A percentile compares a stretch with the other conserved stretches of the same genome.
phyloP scores from a whole-genome alignment of 768 basidiomycete species.

The Boletus huronensis region DNA sequence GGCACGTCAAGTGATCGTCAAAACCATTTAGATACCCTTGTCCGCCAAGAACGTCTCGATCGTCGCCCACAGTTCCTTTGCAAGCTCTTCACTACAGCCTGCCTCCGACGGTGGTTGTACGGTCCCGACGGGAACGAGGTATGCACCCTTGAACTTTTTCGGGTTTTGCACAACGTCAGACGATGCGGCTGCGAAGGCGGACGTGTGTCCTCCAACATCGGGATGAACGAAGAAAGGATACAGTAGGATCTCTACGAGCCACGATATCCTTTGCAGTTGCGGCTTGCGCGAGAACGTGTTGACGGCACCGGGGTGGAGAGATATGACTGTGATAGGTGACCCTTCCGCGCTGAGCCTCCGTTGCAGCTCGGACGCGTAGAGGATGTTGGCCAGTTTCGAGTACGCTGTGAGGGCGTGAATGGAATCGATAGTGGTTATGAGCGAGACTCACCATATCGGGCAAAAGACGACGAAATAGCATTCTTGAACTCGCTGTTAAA shows the following conservation, averaged over 20 bases:
- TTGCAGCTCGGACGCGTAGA: slow-evolving; percentile 51
- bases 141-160: slow-evolving; percentile 30
- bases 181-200: slow-evolving; percentile 31
- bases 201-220: slow-evolving; percentile 27
- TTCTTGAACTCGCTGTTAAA: slow-evolving; percentile 36
- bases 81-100: slow-evolving; percentile 22
- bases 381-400: slow-evolving; percentile 49
- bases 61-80: slow-evolving; percentile 28
- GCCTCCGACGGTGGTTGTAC: slow-evolving; percentile 10
- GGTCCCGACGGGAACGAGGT: slow-evolving; percentile 26
- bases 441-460: slow-evolving; percentile 34
- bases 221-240: slow-evolving; percentile 17
- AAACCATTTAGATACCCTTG: slow-evolving; percentile 15
- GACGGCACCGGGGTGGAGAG: slow-evolving; percentile 32
- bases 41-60: slow-evolving; percentile 28
- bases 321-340: slow-evolving; percentile 27
- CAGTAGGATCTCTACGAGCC: slow-evolving; percentile 19
- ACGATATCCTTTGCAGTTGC: slow-evolving; percentile 12
- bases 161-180: slow-evolving; percentile 16
- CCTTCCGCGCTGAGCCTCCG: slow-evolving; percentile 34
- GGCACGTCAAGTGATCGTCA: neutral
- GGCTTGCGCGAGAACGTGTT: slow-evolving; percentile 29
- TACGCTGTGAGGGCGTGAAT: slow-evolving; percentile 32
- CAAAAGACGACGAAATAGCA: slow-evolving; percentile 11
- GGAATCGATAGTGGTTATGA: fast-evolving